Conservation (phyloP, 805 yeast genomes). For the Nakazawaea wickerhamii region DNA sequence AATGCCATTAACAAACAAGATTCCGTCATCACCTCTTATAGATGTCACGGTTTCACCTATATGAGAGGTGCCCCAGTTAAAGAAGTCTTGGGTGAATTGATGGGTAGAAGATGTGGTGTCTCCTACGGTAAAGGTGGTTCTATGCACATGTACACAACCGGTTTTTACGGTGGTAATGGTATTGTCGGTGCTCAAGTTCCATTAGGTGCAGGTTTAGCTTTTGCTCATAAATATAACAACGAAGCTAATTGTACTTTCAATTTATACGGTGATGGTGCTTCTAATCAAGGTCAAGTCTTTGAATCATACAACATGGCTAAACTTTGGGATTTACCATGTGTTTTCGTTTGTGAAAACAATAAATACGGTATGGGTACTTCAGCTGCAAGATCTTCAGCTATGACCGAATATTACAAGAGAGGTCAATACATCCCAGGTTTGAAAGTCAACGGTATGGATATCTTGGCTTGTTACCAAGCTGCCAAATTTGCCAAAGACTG, state of each 20-base stretch:
- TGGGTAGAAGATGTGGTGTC: slow-evolving; percentile 95
- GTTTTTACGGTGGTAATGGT: slow-evolving; percentile 99
- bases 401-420: slow-evolving; percentile 96
- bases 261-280: slow-evolving; percentile 98
- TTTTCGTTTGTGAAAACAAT: slow-evolving; percentile 97
- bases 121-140: slow-evolving; percentile 99
- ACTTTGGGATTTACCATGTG: slow-evolving; percentile 92
- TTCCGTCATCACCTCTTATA: slow-evolving; percentile 90
- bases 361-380: slow-evolving; percentile 99
- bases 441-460: slow-evolving; percentile 98
- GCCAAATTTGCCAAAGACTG: slow-evolving; percentile 96
- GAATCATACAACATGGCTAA: slow-evolving; percentile 99
- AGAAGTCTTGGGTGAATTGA: slow-evolving; percentile 87
- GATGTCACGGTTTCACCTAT: slow-evolving; percentile 98
- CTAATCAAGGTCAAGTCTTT: slow-evolving; percentile 98
- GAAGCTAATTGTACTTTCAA: slow-evolving; percentile 77
- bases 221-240: slow-evolving; percentile 91
- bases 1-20: slow-evolving; percentile 83
- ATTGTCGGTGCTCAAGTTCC: slow-evolving; percentile 99
- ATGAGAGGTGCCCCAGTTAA: slow-evolving; percentile 93
- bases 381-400: slow-evolving; percentile 93
- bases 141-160: slow-evolving; percentile 96
- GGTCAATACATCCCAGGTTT: slow-evolving; percentile 99
- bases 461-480: slow-evolving; percentile 90
- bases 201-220: slow-evolving; percentile 96